Evolutionary conservation across 768 basidiomycete species (phyloP).

Genomic region (Termitomyces bulborhizus): DNA sequence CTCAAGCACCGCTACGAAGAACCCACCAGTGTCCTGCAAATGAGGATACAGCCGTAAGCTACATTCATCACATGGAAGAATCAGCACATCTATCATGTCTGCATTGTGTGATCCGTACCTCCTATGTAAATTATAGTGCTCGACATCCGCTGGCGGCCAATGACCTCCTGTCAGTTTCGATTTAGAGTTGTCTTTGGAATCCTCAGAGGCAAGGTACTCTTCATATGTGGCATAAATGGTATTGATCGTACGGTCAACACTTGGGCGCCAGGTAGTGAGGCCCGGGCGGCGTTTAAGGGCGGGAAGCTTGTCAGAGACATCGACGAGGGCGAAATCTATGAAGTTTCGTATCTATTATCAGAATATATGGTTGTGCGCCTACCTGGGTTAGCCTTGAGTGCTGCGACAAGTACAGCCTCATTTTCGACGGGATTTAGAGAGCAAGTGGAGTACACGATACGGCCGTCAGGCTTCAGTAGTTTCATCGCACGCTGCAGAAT

Average conservation of each 20-base stretch:
- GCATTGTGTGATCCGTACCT: slow-evolving; percentile 42
- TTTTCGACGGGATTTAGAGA: slow-evolving; percentile 97
- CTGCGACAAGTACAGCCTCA: slow-evolving; percentile 90
- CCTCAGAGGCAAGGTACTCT: slow-evolving; percentile 47
- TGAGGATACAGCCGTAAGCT: slow-evolving; percentile 93
- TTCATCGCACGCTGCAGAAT: slow-evolving; percentile 93
- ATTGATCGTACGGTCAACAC: slow-evolving; percentile 46
- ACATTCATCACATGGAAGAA: not conserved
- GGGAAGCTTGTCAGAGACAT: slow-evolving; percentile 68
- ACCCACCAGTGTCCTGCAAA: slow-evolving; percentile 93
- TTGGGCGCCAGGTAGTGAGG: slow-evolving; percentile 71
- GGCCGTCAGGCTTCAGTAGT: slow-evolving; percentile 74
- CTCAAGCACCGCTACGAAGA: slow-evolving; percentile 91
- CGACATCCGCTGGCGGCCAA: slow-evolving; percentile 73
- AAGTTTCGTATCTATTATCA: not conserved
- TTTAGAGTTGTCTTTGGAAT: slow-evolving; percentile 45
- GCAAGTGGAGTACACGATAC: slow-evolving; percentile 97
- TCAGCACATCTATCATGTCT: not conserved
- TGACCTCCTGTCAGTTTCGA: slow-evolving; percentile 65
- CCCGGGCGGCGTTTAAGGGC: slow-evolving; percentile 74
- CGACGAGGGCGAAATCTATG: slow-evolving; percentile 71
- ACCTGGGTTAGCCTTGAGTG: slow-evolving; percentile 70
- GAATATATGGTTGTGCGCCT: slow-evolving; percentile 7
- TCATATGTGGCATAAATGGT: slow-evolving; percentile 55
- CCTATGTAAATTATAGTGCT: slow-evolving; percentile 55